Percentiles rank a stretch among this genome's conserved stretches.
These are phyloP conservation scores for Tremellales sp. DNA, from an alignment of 1,284 basidiomycete genomes.

Conservation along the genomic window DNA sequence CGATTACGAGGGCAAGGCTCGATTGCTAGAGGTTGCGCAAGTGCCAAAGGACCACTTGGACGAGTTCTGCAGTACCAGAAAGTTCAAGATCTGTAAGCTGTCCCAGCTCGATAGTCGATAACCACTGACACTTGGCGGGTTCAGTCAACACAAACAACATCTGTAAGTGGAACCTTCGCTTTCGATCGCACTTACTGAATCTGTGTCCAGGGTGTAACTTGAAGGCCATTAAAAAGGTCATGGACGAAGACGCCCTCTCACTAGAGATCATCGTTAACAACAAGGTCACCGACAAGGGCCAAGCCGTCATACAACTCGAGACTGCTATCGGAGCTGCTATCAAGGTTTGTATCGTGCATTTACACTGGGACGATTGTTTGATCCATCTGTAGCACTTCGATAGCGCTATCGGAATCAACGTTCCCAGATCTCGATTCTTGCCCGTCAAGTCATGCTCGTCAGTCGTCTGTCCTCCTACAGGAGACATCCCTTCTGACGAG, in stretches of 20 bases:
- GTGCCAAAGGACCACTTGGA: constrained; percentile 97
- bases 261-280: constrained; percentile 90
- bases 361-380: constrained; percentile 4
- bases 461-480: constrained; percentile 57
- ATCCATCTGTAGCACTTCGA: constrained; percentile 38
- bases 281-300: constrained; percentile 80
- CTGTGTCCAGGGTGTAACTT: constrained; percentile 80
- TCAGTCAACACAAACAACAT: constrained; percentile 73
- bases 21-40: constrained; percentile 97
- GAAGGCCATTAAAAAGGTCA: constrained; percentile 85
- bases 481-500: constrained; percentile 74
- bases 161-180: constrained; percentile 14
- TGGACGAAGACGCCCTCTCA: constrained; percentile 76
- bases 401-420: constrained; percentile 92
- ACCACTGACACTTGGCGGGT: constrained; percentile 7
- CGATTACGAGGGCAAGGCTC: constrained; percentile 90
- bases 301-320: constrained; percentile 87
- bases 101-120: neutral
- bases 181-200: neutral
- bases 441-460: constrained; percentile 76
- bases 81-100: constrained; percentile 63
- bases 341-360: constrained; percentile 54
- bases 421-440: constrained; percentile 94
- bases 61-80: constrained; percentile 84
- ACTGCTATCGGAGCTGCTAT: constrained; percentile 95